Base-by-base conservation (phyloP, 192 early-diverging fungal species). In the Chytriomyces confervae region DNA sequence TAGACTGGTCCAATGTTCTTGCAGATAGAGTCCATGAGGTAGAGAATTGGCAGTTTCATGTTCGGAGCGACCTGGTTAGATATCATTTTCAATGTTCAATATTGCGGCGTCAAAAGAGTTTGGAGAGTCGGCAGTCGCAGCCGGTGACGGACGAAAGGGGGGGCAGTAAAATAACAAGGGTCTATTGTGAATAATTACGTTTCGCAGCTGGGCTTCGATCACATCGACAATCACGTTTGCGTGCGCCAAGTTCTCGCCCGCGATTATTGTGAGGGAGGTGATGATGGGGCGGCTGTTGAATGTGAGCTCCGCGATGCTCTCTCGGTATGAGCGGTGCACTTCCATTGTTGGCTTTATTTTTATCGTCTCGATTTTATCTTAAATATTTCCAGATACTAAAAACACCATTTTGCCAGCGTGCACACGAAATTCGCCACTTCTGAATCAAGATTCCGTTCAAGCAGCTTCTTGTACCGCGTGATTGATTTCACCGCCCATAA, bases 271-370 rank as follows among this genome's bases (percentile, higher is more conserved):
- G 74, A 98, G 84, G 64, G 90, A 91, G 49, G 91, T 95, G 80
- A 98, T 98, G 78, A 98, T 95, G 10, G 96, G 96, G 66, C 93
- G 93, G 51, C 92, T 94, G 84, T 95, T 97, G 83, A 96, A 95
- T 0, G 95, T 97, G 67, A 98, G 87, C 13, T 95, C 92, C 16
- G 80, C 79, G 27, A 98, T 84, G 36, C 89, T 87, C 47, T 79
- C 84, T 61, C 88, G 82, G 77, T 91, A 94, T 62, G 29, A 36
- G 29, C 29, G 29, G 29, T 36, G 29, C 29, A 36, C 29, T 36
- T 36, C 29, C 29, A 36, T 36, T 36, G 29, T 36, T 36, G 29
- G 29, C 2, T 36, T 36, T 36, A 1, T 36, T 36, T 36, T 36
- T 36, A 2, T 36, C 29, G 29, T 36, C 29, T 36, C 29, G 29